Conservation (phyloP, 2,329 filamentous ascomycete species). For the Colletotrichum spaethianum region DNA sequence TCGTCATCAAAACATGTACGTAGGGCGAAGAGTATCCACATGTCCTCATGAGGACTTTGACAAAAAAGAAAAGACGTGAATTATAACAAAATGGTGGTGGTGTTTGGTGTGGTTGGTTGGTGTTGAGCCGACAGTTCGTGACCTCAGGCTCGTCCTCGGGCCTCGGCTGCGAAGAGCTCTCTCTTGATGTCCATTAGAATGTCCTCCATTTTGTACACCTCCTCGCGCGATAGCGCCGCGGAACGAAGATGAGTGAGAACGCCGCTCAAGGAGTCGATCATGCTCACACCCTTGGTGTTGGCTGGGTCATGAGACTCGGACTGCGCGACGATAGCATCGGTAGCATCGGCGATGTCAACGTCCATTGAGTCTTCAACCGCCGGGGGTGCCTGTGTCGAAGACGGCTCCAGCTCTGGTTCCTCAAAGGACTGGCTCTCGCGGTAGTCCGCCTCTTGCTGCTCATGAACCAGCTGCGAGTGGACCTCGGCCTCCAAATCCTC, state of each 20-base stretch:
- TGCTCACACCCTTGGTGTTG: constrained; percentile 55
- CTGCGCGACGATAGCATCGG: constrained; percentile 1
- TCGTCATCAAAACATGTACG: constrained; percentile 32
- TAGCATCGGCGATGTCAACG: constrained; percentile 15
- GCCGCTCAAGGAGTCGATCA: constrained; percentile 67
- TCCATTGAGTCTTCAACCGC: constrained; percentile 46
- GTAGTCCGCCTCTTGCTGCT: constrained; percentile 54
- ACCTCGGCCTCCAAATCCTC: constrained; percentile 58
- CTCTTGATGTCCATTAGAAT: constrained; percentile 84
- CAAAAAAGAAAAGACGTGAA: not conserved
- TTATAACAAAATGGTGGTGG: not conserved
- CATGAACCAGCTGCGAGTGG: constrained; percentile 57
- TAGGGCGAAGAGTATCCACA: constrained; percentile 30
- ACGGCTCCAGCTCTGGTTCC: constrained; percentile 41
- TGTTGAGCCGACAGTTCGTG: not conserved
- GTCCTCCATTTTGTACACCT: constrained; percentile 82
- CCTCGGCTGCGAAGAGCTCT: constrained; percentile 79
- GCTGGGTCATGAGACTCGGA: constrained; percentile 16
- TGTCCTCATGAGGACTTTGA: constrained; percentile 6
- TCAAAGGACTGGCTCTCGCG: constrained; percentile 50
- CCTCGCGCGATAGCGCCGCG: constrained; percentile 72
- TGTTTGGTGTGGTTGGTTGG: not conserved
- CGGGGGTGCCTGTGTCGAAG: not conserved
- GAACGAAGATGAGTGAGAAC: constrained; percentile 73
- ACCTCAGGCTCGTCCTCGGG: constrained; percentile 62